Base-by-base conservation (phyloP, 1,139 yeast genomes). In the Hemisphaericaspora lyxosophila region DNA sequence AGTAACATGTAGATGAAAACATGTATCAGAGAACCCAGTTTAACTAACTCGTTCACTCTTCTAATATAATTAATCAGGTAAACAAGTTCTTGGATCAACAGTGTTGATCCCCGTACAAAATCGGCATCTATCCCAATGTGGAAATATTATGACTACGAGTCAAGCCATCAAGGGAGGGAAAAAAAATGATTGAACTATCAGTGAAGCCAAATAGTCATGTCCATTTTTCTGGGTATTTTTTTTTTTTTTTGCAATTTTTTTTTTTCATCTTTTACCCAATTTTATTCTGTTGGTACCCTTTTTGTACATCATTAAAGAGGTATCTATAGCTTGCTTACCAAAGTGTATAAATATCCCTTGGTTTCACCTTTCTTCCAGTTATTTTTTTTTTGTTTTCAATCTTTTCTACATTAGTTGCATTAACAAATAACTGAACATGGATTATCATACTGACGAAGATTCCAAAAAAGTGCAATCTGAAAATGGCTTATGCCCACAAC, bases 71-170 rank as follows among this genome's bases (percentile, higher is more conserved):
- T n/a, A n/a, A n/a, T n/a, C n/a, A n/a, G n/a, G n/a, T n/a, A n/a
- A n/a, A n/a, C n/a, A n/a, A n/a, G n/a, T n/a, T n/a, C n/a, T n/a
- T n/a, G n/a, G n/a, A n/a, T n/a, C n/a, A n/a, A n/a, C n/a, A n/a
- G n/a, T n/a, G n/a, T n/a, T n/a, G n/a, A n/a, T n/a, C n/a, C n/a
- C n/a, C n/a, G n/a, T n/a, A n/a, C n/a, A n/a, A n/a, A n/a, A n/a
- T n/a, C n/a, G n/a, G n/a, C n/a, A n/a, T n/a, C n/a, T n/a, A 9
- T 6, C 26, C 23, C 8, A 28, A 28, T 17, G 7, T 5, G 31
- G 31, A 28, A 28, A 28, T 17, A 17, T 28, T 12, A 8, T 17
- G 31, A 28, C 31, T 28, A 13, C 7, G 31, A 28, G 31, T 28
- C 31, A 18, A 17, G 22, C 5, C 17, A n/a, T 17, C 9, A 12